Base-by-base conservation (phyloP, 2,329 filamentous ascomycete species). In the Ascochyta koolunga region DNA sequence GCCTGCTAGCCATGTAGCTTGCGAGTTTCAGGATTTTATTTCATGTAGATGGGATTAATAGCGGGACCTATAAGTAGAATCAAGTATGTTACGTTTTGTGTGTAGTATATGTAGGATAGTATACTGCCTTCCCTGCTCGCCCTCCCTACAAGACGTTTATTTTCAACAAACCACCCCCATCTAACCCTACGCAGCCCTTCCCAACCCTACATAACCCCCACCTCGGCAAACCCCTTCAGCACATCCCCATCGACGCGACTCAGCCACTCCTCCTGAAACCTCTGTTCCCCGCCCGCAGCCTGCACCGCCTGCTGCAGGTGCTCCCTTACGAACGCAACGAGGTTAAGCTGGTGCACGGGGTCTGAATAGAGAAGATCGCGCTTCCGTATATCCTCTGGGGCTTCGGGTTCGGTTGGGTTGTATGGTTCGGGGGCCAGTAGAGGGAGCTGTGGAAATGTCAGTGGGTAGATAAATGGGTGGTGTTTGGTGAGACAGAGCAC, bases 231-330 rank as follows among this genome's bases (percentile, higher is more conserved):
- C n/a, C 80, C 83, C 10, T 78, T 78, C 57, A 93, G 64, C 15
- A 93, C 83, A 54, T 92, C 86, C 62, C 81, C 82, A 71, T 95
- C 90, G 22, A 95, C 89, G 58, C 92, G 89, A n/a, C 80, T 80
- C 13, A 86, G 75, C 85, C 87, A 93, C 44, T 87, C 81, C 50
- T 84, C 80, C 69, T 87, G 81, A 70, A 95, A 93, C 3, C 70
- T 76, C 43, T 83, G 79, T 63, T 88, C 83, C 0, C 89, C 89
- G 2, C 90, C 90, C 4, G 80, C 80, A 4, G 79, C 77, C 44
- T 78, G 77, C 18, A 92, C 82, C 5, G 87, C 76, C 13, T 80
- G 78, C 50, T 83, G 79, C 29, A 95, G 69, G 47, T 85, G 82
- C 57, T 84, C 80, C 63, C 82, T 81, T 2, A 92, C 81, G 70